phyloP scores from a whole-genome alignment of 495 filamentous ascomycete genomes.

The Xylaria flabelliformis region DNA sequence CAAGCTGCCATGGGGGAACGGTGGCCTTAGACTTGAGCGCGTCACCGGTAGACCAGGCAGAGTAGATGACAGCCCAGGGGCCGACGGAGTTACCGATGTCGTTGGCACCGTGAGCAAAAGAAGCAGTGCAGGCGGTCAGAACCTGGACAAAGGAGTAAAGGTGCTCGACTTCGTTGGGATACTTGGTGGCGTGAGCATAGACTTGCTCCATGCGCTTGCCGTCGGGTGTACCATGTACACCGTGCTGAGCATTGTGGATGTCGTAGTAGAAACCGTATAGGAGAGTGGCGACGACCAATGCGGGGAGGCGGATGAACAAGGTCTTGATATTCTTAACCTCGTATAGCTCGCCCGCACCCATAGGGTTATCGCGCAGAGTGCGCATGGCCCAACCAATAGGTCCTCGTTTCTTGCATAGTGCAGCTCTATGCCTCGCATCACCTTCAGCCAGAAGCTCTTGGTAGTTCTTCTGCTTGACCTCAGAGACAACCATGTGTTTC shows the following conservation, averaged over 20 bases:
- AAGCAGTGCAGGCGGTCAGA: slow-evolving; percentile 66
- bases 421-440: slow-evolving; percentile 56
- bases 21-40: slow-evolving; percentile 53
- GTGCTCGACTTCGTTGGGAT: slow-evolving; percentile 70
- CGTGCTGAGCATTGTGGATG: slow-evolving; percentile 71
- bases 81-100: slow-evolving; percentile 73
- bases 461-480: slow-evolving; percentile 57
- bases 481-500: slow-evolving; percentile 50
- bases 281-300: slow-evolving; percentile 58
- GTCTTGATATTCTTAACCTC: slow-evolving; percentile 68
- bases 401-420: slow-evolving; percentile 61
- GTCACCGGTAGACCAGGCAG: slow-evolving; percentile 61
- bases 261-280: slow-evolving; percentile 77
- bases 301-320: slow-evolving; percentile 64
- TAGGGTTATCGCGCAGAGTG: slow-evolving; percentile 69
- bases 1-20: slow-evolving; percentile 67
- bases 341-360: slow-evolving; percentile 71
- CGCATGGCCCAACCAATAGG: slow-evolving; percentile 78
- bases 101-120: slow-evolving; percentile 72
- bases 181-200: slow-evolving; percentile 64
- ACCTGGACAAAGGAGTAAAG: slow-evolving; percentile 69
- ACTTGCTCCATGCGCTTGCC: slow-evolving; percentile 68
- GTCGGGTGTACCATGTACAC: slow-evolving; percentile 68
- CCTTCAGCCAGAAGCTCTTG: slow-evolving; percentile 60
- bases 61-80: slow-evolving; percentile 68